Evolutionary conservation across 2,329 filamentous ascomycete genomes (phyloP).

Genomic region (Cytospora leucostoma): DNA sequence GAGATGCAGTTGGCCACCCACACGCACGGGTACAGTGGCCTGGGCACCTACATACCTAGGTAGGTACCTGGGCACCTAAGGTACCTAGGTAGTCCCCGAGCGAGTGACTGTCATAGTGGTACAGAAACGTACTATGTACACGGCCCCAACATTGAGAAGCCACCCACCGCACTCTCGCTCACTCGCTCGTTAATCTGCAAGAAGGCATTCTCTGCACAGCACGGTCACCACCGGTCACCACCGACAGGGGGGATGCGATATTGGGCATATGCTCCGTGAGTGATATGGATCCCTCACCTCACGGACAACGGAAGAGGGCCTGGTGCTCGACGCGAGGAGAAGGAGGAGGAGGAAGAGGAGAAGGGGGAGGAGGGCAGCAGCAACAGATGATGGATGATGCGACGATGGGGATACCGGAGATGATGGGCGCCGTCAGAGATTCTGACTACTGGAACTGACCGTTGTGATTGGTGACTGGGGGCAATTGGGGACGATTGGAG

Average conservation of each 20-base stretch:
- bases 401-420: neutral
- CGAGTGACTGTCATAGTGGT: no score
- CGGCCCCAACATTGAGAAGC: no score
- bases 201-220: neutral
- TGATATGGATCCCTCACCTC: neutral
- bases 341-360: no score
- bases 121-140: no score
- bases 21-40: no score
- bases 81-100: no score
- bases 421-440: neutral
- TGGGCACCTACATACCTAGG: no score
- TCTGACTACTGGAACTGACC: neutral
- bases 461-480: no score
- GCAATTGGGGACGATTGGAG: neutral
- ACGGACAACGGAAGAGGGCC: neutral
- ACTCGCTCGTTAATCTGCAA: neutral
- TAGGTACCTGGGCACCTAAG: neutral
- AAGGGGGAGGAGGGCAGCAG: no score
- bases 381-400: no score
- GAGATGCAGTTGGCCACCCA: neutral
- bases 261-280: neutral
- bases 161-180: no score
- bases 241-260: neutral
- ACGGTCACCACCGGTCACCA: neutral
- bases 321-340: no score